phyloP scores from a whole-genome alignment of 371 early-diverging fungal species.

The Mortierella sp. region DNA sequence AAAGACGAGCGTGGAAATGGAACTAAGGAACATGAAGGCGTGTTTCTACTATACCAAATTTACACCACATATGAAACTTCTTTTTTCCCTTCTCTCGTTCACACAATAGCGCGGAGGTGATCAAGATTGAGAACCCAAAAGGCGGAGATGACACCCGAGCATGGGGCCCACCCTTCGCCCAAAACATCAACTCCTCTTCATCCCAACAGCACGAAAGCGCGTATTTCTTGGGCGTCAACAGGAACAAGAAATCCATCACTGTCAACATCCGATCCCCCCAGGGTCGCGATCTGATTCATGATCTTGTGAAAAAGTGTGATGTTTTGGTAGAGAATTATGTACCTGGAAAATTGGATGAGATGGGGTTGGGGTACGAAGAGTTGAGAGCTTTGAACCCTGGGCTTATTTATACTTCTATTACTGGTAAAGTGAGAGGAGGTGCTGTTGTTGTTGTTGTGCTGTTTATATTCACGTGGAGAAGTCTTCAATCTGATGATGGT shows the following conservation, averaged over 20 bases:
- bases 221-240: conserved; percentile 91
- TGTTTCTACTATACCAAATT: neutral
- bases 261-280: conserved; percentile 83
- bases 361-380: conserved; percentile 85
- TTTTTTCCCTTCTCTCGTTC: neutral
- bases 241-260: conserved; percentile 92
- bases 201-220: conserved; percentile 76
- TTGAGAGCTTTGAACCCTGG: conserved; percentile 78
- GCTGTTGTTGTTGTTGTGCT: neutral
- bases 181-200: conserved; percentile 44
- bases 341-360: conserved; percentile 86
- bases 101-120: conserved; percentile 82
- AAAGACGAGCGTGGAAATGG: neutral
- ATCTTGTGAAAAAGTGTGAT: conserved; percentile 80
- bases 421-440: conserved; percentile 59
- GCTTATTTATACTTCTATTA: conserved; percentile 91
- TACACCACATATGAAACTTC: neutral
- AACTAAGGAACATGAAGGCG: neutral
- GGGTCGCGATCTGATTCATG: conserved; percentile 77
- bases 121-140: conserved; percentile 90
- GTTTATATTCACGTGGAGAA: neutral
- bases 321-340: conserved; percentile 94
- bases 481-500: neutral
- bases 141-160: conserved; percentile 89
- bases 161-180: conserved; percentile 87